Base-by-base conservation (phyloP, 352 stramenopile species). In the Aphanomyces cochlioides region DNA sequence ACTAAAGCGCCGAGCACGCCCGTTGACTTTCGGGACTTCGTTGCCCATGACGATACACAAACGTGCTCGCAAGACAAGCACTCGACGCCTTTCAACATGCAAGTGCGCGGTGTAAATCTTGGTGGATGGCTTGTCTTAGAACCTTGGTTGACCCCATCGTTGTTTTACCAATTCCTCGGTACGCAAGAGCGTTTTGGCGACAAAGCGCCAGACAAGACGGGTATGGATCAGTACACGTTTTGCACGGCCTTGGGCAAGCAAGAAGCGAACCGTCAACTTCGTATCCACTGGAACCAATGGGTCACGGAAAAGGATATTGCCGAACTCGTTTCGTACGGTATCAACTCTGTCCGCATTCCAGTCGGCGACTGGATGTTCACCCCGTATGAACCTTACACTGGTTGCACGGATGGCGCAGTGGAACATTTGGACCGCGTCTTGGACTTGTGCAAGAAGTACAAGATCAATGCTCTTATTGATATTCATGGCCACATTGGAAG, bases 101-200 rank as follows among this genome's bases (percentile, higher is more conserved):
- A 96, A 69, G 77, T 98, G 56, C 90, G 92, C 50, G 93, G 93
- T 15, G 92, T 92, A 40, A 98, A 98, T 73, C 81, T 98, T 8
- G 95, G 93, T 39, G 93, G 94, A 19, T 98, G 90, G 90, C 87
- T 98, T 76, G 96, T 98, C 21, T 80, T 98, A 34, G 96, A 98
- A 77, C 93, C 92, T 12, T 98, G 93, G 93, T 96, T 98, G 74
- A 98, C 93, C 34, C 96, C 95, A 36, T 90, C 80, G 63, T 75
- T 98, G 38, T 98, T 98, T 78, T 98, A 98, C 78, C 94, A 98
- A 74, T 98, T 98, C 78, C 69, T 98, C 13, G 83, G 86, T 48
- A 90, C 81, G 4, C 79, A 90, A 43, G 80, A 92, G 59, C 79
- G 81, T 40, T 90, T 80, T 59, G 82, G 81, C 4, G 81, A 92